These are phyloP conservation scores for Xerocomellus amylosporus DNA, from an alignment of 768 basidiomycete species.

Conservation along the genomic window DNA sequence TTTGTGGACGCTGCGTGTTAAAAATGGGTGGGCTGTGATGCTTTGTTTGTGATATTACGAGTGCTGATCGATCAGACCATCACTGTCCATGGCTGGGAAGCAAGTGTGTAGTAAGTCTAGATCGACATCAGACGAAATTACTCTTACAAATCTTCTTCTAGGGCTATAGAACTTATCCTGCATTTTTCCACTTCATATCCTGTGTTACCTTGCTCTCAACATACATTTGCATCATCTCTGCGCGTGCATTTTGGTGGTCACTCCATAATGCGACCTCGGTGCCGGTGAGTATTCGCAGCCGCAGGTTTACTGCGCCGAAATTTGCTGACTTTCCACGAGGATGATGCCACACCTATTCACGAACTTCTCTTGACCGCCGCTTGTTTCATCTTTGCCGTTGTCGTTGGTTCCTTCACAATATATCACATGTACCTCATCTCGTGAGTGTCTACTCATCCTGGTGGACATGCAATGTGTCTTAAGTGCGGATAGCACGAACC, in stretches of 20 bases:
- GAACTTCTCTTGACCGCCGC: conserved; percentile 61
- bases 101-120: conserved; percentile 64
- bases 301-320: neutral
- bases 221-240: conserved; percentile 56
- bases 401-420: conserved; percentile 70
- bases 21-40: conserved; percentile 67
- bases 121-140: neutral
- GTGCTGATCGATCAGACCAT: conserved; percentile 53
- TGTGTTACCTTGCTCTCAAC: conserved; percentile 59
- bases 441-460: conserved; percentile 40
- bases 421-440: conserved; percentile 77
- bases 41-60: neutral
- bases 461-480: neutral
- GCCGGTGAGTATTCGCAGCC: conserved; percentile 39
- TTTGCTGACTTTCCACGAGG: conserved; percentile 36
- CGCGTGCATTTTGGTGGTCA: conserved; percentile 57
- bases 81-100: conserved; percentile 83
- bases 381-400: conserved; percentile 57
- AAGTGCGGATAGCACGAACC: conserved; percentile 58
- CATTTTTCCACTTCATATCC: conserved; percentile 76
- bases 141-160: conserved; percentile 26
- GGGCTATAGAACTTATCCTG: conserved; percentile 83
- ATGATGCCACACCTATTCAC: conserved; percentile 66
- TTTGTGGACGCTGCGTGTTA: conserved; percentile 74
- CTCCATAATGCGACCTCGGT: conserved; percentile 61